phyloP scores from a whole-genome alignment of 139 green algal species.

The Desmodesmus armatus region DNA sequence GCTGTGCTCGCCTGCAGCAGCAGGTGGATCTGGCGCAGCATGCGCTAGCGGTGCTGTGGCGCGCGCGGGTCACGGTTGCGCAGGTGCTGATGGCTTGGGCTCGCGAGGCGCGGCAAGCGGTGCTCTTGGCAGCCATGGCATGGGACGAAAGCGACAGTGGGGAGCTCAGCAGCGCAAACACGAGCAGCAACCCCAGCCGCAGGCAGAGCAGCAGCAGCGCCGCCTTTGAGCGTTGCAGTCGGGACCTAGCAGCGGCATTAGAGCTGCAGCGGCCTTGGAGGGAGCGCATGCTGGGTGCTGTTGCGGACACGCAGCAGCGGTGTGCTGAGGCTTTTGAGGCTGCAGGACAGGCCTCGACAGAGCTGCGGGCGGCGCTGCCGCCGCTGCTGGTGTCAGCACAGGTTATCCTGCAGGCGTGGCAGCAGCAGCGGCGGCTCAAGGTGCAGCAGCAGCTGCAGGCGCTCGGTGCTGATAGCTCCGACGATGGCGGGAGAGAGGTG shows the following conservation, averaged over 20 bases:
- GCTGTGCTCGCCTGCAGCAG: neutral
- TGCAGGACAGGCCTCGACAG: neutral
- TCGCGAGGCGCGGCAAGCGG: neutral
- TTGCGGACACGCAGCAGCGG: neutral
- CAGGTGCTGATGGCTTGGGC: neutral
- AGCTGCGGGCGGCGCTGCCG: neutral
- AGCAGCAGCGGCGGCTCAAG: neutral
- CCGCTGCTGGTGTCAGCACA: neutral
- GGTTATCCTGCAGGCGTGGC: neutral
- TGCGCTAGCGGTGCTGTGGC: constrained; percentile 18
- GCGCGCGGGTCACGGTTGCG: neutral
- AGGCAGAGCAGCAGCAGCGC: neutral
- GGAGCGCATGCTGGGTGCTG: neutral
- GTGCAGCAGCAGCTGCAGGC: neutral
- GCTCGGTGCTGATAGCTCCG: neutral
- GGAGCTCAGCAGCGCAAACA: too few species aligned
- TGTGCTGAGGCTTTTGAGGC: neutral
- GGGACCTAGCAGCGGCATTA: neutral
- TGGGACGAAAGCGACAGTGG: neutral
- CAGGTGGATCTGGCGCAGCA: neutral
- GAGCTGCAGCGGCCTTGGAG: neutral
- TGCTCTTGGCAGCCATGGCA: neutral
- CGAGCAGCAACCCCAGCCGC: too few species aligned
- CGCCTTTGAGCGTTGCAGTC: neutral
- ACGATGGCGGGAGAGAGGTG: too few species aligned